A percentile compares a stretch with the other conserved stretches of the same genome.
Evolutionary conservation across 768 basidiomycete genomes (phyloP).

Genomic region (Kwoniella bestiolae): DNA sequence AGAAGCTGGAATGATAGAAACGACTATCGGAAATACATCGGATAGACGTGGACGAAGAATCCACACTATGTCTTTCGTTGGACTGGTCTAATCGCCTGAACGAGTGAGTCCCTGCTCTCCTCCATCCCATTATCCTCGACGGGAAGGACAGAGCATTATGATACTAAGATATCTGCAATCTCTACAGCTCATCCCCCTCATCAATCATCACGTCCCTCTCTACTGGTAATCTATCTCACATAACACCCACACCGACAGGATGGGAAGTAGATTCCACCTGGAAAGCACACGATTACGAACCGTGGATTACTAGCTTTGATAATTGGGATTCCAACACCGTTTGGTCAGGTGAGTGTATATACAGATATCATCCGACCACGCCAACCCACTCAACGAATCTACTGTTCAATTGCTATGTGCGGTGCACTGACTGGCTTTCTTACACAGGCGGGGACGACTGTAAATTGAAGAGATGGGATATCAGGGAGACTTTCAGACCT

Average conservation of each 20-base stretch:
- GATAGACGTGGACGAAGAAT: conserved; percentile 59
- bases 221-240: conserved; percentile 71
- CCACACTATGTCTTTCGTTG: conserved; percentile 80
- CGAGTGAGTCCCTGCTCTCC: conserved; percentile 17
- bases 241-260: conserved; percentile 60
- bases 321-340: conserved; percentile 78
- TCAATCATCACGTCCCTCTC: conserved; percentile 78
- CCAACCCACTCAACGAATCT: no score
- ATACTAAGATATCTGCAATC: no score
- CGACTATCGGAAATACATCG: conserved; percentile 44
- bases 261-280: conserved; percentile 64
- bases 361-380: not conserved
- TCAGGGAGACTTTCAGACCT: conserved; percentile 69
- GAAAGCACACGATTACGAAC: conserved; percentile 90
- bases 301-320: conserved; percentile 92
- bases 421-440: not conserved
- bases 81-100: conserved; percentile 81
- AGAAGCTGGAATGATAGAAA: conserved; percentile 20
- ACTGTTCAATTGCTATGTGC: no score
- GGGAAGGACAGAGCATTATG: no score
- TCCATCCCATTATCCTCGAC: not conserved
- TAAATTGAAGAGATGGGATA: conserved; percentile 88
- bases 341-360: conserved; percentile 71
- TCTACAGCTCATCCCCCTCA: conserved; percentile 26
- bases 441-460: conserved; percentile 86